Base-by-base conservation (phyloP, 352 stramenopile species). In the Phytophthora sp. region DNA sequence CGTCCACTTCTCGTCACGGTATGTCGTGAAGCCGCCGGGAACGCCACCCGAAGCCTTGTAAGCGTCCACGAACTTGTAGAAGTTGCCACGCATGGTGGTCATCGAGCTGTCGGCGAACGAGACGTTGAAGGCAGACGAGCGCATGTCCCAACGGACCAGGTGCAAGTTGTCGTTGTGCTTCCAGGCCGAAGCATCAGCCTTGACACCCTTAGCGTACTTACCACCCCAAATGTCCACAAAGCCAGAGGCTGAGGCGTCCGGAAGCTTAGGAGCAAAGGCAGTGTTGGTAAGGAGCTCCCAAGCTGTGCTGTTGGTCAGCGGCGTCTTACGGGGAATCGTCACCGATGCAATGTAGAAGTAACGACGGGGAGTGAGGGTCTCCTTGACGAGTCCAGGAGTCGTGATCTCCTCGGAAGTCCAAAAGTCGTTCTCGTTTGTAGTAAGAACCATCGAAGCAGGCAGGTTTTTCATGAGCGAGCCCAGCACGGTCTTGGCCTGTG, bases 61-160 rank as follows among this genome's bases (percentile, higher is more conserved):
- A n/a, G n/a, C n/a, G n/a, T n/a, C n/a, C n/a, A n/a, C n/a, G n/a
- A n/a, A n/a, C n/a, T 67, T 63, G 57, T 65, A 73, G 49, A 73
- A 73, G 16, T 41, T 30, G 0, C 6, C 11, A 29, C 65, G 65
- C 64, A 72, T 72, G 29, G 56, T 63, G 4, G 35, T 44, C 36
- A 73, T 23, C 8, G 65, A 33, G 45, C 45, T 69, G 9, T 73
- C 58, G 1, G 65, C 45, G 53, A 73, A 73, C 8, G 45, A 31
- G 16, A 69, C 58, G 36, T 69, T 57, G 52, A 65, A 69, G 0
- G 44, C 58, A 16, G 45, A 52, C 18, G 65, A 58, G 8, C 65
- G 65, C 27, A 73, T 73, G 38, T 73, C 65, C 65, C 58, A 73
- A 49, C 65, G n/a, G n/a, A n/a, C n/a, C n/a, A n/a, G n/a, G n/a